Evolutionary conservation across 2,329 filamentous ascomycete genomes (phyloP), one percentile per base, ranked within the genome.

Genomic region (Colletotrichum theobromicola): DNA sequence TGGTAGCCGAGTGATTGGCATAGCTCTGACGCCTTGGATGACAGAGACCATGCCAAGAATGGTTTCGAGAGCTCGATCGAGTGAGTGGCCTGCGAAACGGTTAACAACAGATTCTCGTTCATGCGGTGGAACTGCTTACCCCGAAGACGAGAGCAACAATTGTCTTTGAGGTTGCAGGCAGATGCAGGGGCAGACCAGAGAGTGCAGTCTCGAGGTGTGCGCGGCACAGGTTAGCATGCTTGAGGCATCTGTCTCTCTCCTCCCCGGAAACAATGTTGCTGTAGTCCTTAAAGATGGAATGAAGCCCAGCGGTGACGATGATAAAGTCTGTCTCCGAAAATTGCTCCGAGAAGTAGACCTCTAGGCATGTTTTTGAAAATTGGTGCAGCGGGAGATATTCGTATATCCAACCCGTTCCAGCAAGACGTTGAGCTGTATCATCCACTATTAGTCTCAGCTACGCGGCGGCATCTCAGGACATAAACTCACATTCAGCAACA

Each of bases 301-400:
- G 57, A 3, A 84, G 78, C 1, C 82, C 81, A 2, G 78, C 77
- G 24, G 83, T 84, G 2, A 81, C 80, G 13, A 79, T 80, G 50
- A 84, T 83, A 30, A 82, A 83, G 35, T 82, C 80, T 2, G 79
- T 76, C 13, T 83, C 81, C 2, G 80, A 77, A 34, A 80, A 77
- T 30, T 81, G 80, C 3, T 80, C 80, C 1, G 82, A 81, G 46
- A 83, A 83, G 62, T 83, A 84, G 4, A 84, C 79, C 13, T 79
- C 79, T 7, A 83, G 77, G 26, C 82, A 83, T 10, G 80, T 76
- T 8, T 83, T 81, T 2, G 81, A 79, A 69, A 84, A 83, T 9
- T 74, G 74, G 4, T 81, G 76, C 34, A 80, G 37, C 0, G 81
- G 77, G 1, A 82, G 70, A 16, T 82, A 82, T 16, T 82, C 80